phyloP scores from a whole-genome alignment of 208 protist genomes.

The Trypanosoma boissoni region DNA sequence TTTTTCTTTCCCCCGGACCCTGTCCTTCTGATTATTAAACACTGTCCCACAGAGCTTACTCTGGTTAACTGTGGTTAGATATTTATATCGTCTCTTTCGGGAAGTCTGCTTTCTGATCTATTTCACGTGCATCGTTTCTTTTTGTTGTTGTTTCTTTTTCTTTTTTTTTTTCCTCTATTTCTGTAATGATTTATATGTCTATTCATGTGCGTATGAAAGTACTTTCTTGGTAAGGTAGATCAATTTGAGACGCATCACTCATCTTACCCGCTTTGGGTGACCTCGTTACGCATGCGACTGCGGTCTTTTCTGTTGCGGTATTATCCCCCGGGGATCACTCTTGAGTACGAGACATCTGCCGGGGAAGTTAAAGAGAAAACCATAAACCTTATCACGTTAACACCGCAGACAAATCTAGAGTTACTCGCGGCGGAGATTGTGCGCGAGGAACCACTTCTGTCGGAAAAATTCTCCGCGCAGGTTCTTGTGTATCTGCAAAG shows the following conservation, averaged over 20 bases:
- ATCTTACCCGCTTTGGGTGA: conserved; percentile 11
- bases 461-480: conserved; percentile 64
- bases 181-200: conserved; percentile 7
- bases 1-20: no score
- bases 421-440: conserved; percentile 83
- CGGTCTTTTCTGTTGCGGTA: conserved; percentile 94
- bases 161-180: conserved; percentile 28
- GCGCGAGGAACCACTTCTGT: conserved; percentile 87
- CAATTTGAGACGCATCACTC: no score
- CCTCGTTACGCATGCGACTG: conserved; percentile 69
- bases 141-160: conserved; percentile 5
- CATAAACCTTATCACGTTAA: conserved; percentile 91
- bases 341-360: conserved; percentile 88
- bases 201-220: conserved; percentile 8
- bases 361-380: conserved; percentile 83
- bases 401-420: conserved; percentile 80
- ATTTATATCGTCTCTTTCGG: no score
- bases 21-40: no score
- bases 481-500: conserved; percentile 82
- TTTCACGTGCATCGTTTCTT: not conserved
- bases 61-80: no score
- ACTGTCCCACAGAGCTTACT: no score
- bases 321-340: conserved; percentile 93
- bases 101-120: no score
- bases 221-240: no score